Evolutionary conservation across 345 rosid species (phyloP), one percentile per base, ranked within the genome.

Genomic region (Salix dunnii): DNA sequence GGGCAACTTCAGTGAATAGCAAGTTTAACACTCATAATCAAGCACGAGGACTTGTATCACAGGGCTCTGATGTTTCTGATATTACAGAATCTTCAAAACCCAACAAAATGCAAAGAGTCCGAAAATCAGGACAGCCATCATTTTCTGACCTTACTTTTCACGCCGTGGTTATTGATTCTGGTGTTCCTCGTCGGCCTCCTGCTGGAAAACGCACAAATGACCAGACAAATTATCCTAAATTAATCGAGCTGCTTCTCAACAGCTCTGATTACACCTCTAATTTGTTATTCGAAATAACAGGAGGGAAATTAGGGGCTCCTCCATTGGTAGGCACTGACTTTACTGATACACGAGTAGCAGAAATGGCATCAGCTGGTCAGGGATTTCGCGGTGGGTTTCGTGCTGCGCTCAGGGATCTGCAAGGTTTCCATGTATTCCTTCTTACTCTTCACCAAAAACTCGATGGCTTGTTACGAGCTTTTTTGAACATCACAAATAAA

Each of bases 101-200:
- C 16, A 84, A 84, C 71, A 78, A 86, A 63, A 86, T 87, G 79
- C 66, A 76, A 49, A 79, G 83, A 85, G 87, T 90, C 80, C 89
- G 81, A 63, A 80, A 82, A 84, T 89, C 89, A 75, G 87, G 85
- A 68, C 86, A 85, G 43, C 83, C 89, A 7, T 67, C 76, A 5
- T 66, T 80, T 73, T 70, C 91, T 77, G 89, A 87, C 38, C 69
- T 63, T 30, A 76, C 42, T 79, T 87, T 85, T 75, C 89, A 87
- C 69, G 85, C 92, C 55, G 92, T 96, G 60, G 94, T 97, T 67
- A 96, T 94, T 83, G 99, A 96, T 87, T 92, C 98, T 9, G 92
- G 91, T 69, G 97, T 96, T 84, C 99, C 99, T 30, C 94, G 99
- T 40, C 86, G 99, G 23, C 99, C 99, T 77, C 99, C 99, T 60